phyloP scores from a whole-genome alignment of 805 yeast species.

The Saccharomycopsis sp. region DNA sequence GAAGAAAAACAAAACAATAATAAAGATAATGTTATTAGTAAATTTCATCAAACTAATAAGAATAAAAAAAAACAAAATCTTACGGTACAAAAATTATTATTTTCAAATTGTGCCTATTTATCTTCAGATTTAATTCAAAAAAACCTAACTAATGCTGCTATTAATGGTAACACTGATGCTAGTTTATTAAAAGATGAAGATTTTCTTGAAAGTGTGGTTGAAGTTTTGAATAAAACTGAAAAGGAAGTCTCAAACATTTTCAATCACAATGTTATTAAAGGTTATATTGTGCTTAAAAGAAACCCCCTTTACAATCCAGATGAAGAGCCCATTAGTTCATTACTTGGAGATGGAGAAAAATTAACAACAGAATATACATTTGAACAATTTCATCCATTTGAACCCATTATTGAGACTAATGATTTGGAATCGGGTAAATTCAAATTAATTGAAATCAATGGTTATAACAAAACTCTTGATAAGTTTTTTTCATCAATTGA shows the following conservation, averaged over 20 bases:
- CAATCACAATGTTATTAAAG: constrained; percentile 31
- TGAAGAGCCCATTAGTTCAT: constrained; percentile 8
- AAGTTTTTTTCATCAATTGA: constrained; percentile 77
- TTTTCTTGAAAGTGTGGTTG: constrained; percentile 25
- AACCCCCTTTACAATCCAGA: constrained; percentile 41
- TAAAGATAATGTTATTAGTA: constrained; percentile 11
- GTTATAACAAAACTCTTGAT: constrained; percentile 79
- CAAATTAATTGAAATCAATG: constrained; percentile 36
- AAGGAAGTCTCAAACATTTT: constrained; percentile 30
- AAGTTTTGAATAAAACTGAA: constrained; percentile 39
- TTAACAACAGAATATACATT: constrained; percentile 34
- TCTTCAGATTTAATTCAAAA: constrained; percentile 72
- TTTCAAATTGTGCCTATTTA: constrained; percentile 58
- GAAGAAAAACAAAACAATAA: constrained; percentile 16
- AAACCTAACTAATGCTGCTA: constrained; percentile 33
- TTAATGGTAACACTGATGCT: constrained; percentile 36
- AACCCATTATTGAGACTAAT: constrained; percentile 34
- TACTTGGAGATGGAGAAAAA: constrained; percentile 24
- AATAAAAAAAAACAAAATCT: constrained; percentile 29
- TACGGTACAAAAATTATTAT: constrained; percentile 61
- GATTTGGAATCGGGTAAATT: constrained; percentile 19
- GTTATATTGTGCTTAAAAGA: constrained; percentile 53
- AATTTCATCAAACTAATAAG: constrained; percentile 11
- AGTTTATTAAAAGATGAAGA: constrained; percentile 24
- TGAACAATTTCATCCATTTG: constrained; percentile 64